These are phyloP conservation scores for Hammondia hammondi DNA, from an alignment of 169 alveolate species.

Conservation along the genomic window DNA sequence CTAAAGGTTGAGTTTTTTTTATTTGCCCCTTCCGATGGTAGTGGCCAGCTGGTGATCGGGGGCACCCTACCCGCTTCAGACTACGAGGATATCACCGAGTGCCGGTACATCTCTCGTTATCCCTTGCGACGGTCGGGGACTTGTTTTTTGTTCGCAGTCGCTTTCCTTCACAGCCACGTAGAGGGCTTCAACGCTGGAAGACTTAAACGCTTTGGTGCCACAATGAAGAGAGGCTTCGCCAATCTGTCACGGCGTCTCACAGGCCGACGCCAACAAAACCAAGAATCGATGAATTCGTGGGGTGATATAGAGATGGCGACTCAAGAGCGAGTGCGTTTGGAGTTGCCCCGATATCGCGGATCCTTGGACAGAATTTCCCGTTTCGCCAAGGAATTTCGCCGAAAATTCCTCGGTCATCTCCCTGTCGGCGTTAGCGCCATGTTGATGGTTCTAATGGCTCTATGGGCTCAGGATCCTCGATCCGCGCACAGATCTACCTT, in stretches of 20 bases:
- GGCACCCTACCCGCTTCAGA: too few relatives aligned
- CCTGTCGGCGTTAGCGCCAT: constrained; percentile 21
- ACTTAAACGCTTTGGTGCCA: background rate
- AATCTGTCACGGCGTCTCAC: background rate
- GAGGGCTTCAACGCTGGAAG: background rate
- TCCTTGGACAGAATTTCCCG: background rate
- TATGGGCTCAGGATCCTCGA: background rate
- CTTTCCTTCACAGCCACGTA: constrained; percentile 12
- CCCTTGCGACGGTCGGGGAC: too few relatives aligned
- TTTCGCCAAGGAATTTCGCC: background rate
- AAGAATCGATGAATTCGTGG: background rate
- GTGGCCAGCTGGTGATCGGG: too few relatives aligned
- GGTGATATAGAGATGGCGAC: background rate
- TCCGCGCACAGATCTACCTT: background rate
- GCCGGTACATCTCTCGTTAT: too few relatives aligned
- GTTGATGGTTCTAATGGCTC: constrained; percentile 18
- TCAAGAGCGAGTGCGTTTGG: background rate
- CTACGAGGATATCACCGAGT: too few relatives aligned
- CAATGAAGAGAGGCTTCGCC: background rate
- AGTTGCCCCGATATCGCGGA: background rate
- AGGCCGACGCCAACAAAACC: background rate
- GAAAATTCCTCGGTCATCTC: background rate
- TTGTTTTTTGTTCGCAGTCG: background rate
- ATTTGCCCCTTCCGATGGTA: too few relatives aligned
- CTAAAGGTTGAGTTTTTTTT: too few relatives aligned